Evolutionary conservation across 495 filamentous ascomycete genomes (phyloP).

Genomic region (Penicilliopsis zonata): DNA sequence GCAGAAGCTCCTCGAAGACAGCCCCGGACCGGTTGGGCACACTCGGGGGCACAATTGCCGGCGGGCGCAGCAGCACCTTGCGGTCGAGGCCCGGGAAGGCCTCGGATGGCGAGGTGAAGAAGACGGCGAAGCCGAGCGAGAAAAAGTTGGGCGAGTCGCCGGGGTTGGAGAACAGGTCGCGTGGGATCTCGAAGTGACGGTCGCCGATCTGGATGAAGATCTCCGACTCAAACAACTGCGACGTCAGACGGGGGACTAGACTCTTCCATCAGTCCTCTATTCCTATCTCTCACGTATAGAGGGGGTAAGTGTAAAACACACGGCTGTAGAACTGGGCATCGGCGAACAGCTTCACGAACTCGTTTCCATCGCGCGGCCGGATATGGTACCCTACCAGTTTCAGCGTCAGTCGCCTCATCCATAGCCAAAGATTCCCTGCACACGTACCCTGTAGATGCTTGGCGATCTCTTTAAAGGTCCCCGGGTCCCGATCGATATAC

Average conservation of each 20-base stretch:
- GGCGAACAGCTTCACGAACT: constrained; percentile 87
- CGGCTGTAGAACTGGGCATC: constrained; percentile 92
- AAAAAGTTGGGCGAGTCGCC: constrained; percentile 96
- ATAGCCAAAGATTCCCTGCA: too few relatives aligned
- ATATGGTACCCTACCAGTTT: constrained; percentile 61
- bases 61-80: constrained; percentile 74
- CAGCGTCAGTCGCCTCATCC: too few relatives aligned
- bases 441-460: constrained; percentile 76
- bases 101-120: constrained; percentile 69
- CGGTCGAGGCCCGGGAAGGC: constrained; percentile 80
- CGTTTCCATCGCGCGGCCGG: constrained; percentile 63
- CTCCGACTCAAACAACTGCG: constrained; percentile 85
- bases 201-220: constrained; percentile 86
- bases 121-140: constrained; percentile 79
- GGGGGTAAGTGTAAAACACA: too few relatives aligned
- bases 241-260: constrained; percentile 74
- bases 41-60: constrained; percentile 69
- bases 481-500: constrained; percentile 91
- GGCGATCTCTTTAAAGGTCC: constrained; percentile 79
- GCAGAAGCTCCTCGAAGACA: constrained; percentile 72
- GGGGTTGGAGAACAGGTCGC: constrained; percentile 72
- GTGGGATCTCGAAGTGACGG: constrained; percentile 75
- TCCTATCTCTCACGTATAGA: too few relatives aligned
- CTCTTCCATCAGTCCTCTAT: too few relatives aligned
- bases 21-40: constrained; percentile 72